These are phyloP conservation scores for Phytopythium ostracodes DNA, from an alignment of 352 stramenopile species.

Conservation along the genomic window DNA sequence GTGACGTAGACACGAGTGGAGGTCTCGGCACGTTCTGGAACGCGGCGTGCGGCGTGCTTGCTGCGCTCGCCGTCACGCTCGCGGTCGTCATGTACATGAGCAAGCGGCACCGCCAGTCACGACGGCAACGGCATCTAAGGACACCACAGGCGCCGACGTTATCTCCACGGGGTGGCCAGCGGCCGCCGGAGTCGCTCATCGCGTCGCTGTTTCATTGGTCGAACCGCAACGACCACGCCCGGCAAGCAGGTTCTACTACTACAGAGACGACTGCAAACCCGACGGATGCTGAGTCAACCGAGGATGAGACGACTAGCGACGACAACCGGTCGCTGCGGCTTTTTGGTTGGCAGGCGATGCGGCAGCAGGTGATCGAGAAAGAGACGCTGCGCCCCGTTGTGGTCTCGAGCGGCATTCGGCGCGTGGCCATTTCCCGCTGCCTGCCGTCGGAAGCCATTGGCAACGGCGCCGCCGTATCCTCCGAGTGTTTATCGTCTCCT, in stretches of 20 bases:
- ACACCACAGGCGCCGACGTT: slow-evolving; percentile 3
- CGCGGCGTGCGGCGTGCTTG: not conserved
- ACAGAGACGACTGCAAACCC: not conserved
- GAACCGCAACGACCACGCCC: not conserved
- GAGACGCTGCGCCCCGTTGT: slow-evolving; percentile 17
- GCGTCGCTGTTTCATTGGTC: not conserved
- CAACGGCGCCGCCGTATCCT: not conserved
- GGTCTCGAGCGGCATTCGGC: slow-evolving; percentile 8
- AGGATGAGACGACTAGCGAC: slow-evolving; percentile 10
- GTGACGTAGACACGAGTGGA: too few relatives aligned
- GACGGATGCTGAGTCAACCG: not conserved
- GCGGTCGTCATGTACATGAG: slow-evolving; percentile 10
- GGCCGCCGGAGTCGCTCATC: slow-evolving; percentile 1
- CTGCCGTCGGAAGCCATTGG: not conserved
- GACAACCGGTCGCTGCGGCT: slow-evolving; percentile 23
- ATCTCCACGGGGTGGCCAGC: not conserved
- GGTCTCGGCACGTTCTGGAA: slow-evolving; percentile 1
- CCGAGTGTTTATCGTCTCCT: not conserved
- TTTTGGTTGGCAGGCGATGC: slow-evolving; percentile 43
- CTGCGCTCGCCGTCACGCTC: not conserved
- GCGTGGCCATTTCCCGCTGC: slow-evolving; percentile 4
- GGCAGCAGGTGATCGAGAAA: slow-evolving; percentile 37
- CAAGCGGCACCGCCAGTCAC: slow-evolving; percentile 4
- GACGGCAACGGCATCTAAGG: not conserved
- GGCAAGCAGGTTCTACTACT: not conserved